phyloP scores from a whole-genome alignment of 805 yeast genomes.

The Sporopachydermia quercuum region DNA sequence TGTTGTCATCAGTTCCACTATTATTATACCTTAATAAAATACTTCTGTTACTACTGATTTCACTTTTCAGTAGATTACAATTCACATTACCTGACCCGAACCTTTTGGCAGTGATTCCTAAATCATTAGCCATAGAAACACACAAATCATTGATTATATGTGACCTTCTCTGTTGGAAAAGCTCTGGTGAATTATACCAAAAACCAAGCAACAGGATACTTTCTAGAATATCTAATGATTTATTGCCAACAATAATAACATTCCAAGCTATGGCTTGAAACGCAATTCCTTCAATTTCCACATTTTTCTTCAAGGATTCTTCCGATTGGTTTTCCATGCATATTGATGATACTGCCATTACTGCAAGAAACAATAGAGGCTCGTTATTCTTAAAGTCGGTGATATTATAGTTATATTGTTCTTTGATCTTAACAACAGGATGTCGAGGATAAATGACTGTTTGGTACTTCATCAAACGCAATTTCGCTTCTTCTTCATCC shows the following conservation, averaged over 20 bases:
- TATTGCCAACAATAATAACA: conserved; percentile 53
- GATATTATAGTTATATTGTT: background rate
- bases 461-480: conserved; percentile 36
- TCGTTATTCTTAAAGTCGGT: conserved; percentile 12
- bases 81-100: background rate
- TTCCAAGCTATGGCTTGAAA: conserved; percentile 38
- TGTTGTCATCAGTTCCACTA: background rate
- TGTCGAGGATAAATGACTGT: conserved; percentile 28
- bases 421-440: conserved; percentile 45
- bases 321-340: conserved; percentile 4
- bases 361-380: conserved; percentile 49
- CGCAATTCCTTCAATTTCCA: conserved; percentile 38
- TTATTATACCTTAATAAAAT: too few species aligned
- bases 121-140: conserved; percentile 54
- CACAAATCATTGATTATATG: conserved; percentile 55
- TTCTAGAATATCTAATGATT: conserved; percentile 52
- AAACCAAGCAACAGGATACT: conserved; percentile 43
- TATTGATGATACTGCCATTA: conserved; percentile 47
- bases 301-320: conserved; percentile 21
- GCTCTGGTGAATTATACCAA: conserved; percentile 80
- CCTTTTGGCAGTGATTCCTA: conserved; percentile 48
- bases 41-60: background rate
- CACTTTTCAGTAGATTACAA: background rate
- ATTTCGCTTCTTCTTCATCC: conserved; percentile 41
- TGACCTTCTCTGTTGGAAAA: conserved; percentile 64